Percentiles rank a stretch among this genome's conserved stretches.
Conservation (phyloP, 306 rosid species). For the Lathyrus aphaca region DNA sequence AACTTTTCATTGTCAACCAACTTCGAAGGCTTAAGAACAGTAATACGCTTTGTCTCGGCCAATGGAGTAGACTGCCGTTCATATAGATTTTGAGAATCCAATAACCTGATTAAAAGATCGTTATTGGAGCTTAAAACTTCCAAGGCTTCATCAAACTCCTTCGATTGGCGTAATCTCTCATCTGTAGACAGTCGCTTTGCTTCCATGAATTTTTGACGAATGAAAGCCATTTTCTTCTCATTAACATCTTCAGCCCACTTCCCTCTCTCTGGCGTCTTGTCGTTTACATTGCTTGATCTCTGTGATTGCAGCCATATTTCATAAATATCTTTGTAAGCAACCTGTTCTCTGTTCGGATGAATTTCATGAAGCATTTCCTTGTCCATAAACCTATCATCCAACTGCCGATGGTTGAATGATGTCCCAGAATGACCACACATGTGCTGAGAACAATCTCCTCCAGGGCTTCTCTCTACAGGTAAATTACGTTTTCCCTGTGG, state of each 20-base stretch:
- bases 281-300: conserved; percentile 54
- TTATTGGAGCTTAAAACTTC: conserved; percentile 89
- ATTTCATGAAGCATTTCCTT: conserved; percentile 59
- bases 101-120: conserved; percentile 70
- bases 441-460: conserved; percentile 59
- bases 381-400: conserved; percentile 61
- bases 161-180: conserved; percentile 79
- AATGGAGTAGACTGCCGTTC: conserved; percentile 67
- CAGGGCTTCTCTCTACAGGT: conserved; percentile 56
- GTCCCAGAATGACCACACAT: conserved; percentile 53
- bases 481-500: conserved; percentile 61
- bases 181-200: conserved; percentile 79
- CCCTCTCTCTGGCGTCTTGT: conserved; percentile 66
- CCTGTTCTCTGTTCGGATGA: conserved; percentile 57
- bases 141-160: conserved; percentile 83
- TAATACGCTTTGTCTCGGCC: conserved; percentile 83
- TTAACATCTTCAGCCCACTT: conserved; percentile 54
- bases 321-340: conserved; percentile 67
- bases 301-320: conserved; percentile 79
- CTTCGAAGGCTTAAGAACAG: conserved; percentile 94
- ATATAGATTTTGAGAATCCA: conserved; percentile 75
- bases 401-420: conserved; percentile 61
- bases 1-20: conserved; percentile 60
- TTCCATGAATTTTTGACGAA: conserved; percentile 83
- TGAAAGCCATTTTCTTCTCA: conserved; percentile 74